phyloP scores from a whole-genome alignment of 2,329 filamentous ascomycete species.

The Magnaporthiopsis incrustans region DNA sequence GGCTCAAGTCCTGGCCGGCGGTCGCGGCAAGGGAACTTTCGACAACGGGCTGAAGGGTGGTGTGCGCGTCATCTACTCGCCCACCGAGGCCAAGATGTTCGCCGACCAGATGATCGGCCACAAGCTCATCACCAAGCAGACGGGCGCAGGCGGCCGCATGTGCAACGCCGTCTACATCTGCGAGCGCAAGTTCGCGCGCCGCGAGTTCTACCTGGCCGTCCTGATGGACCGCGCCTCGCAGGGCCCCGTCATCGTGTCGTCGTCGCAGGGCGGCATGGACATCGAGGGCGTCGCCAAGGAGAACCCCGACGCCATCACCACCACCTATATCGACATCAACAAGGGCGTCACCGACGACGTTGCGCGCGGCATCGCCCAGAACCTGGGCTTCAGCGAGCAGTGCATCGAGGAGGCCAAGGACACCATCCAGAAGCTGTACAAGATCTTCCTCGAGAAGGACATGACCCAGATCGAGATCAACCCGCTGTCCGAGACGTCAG shows the following conservation, averaged over 20 bases:
- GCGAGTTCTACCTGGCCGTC: slow-evolving; percentile 98
- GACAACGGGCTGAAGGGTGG: slow-evolving; percentile 98
- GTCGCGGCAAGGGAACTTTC: slow-evolving; percentile 94
- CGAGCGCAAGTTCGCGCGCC: slow-evolving; percentile 98
- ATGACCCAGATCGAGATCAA: slow-evolving; percentile 99
- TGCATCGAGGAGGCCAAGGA: slow-evolving; percentile 92
- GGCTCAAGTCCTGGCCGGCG: slow-evolving; percentile 95
- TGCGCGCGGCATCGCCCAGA: slow-evolving; percentile 76
- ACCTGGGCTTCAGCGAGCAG: slow-evolving; percentile 96
- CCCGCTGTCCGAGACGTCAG: slow-evolving; percentile 93
- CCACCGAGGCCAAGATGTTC: slow-evolving; percentile 93
- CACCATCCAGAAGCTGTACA: slow-evolving; percentile 98
- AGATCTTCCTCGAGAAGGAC: slow-evolving; percentile 97
- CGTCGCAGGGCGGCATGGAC: slow-evolving; percentile 98
- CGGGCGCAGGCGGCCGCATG: slow-evolving; percentile 82
- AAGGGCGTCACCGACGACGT: slow-evolving; percentile 92
- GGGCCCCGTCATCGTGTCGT: slow-evolving; percentile 91
- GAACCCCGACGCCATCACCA: slow-evolving; percentile 90
- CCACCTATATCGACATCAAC: slow-evolving; percentile 90
- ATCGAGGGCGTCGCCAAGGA: slow-evolving; percentile 99
- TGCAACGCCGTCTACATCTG: slow-evolving; percentile 98
- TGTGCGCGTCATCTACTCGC: slow-evolving; percentile 98
- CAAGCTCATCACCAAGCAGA: slow-evolving; percentile 99
- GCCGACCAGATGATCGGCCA: slow-evolving; percentile 99
- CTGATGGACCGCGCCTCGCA: slow-evolving; percentile 95